Evolutionary conservation across 2,329 filamentous ascomycete genomes (phyloP).

Genomic region (Zymoseptoria brevis): DNA sequence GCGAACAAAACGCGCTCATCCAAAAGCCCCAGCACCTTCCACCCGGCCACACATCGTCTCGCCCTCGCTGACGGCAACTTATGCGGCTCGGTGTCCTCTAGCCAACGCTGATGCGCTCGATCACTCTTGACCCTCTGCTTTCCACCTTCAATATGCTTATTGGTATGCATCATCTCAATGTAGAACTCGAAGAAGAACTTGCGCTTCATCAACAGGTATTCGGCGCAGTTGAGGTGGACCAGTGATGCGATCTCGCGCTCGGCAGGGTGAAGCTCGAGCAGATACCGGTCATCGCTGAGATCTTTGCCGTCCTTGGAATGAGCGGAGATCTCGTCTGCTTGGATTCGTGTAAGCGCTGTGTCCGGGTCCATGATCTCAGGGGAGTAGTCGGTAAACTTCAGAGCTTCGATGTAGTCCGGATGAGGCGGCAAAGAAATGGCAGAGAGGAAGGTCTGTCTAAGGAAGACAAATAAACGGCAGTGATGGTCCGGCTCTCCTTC

Average conservation of each 20-base stretch:
- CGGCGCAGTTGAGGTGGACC: conserved; percentile 11
- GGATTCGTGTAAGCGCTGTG: conserved; percentile 10
- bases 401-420: conserved; percentile 16
- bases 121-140: conserved; percentile 10
- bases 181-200: conserved; percentile 15
- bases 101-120: conserved; percentile 14
- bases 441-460: conserved; percentile 12
- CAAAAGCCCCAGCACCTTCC: conserved; percentile 19
- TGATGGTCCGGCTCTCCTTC: conserved; percentile 3
- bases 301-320: conserved; percentile 1
- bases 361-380: conserved; percentile 12
- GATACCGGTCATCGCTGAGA: conserved; percentile 17
- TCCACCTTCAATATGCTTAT: conserved; percentile 7
- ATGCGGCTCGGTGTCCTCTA: conserved; percentile 12
- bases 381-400: conserved; percentile 16
- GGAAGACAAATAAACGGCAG: conserved; percentile 12
- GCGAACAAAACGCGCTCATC: conserved; percentile 17
- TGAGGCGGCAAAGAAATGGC: conserved; percentile 14
- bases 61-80: conserved; percentile 5
- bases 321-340: conserved; percentile 1
- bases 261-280: conserved; percentile 9
- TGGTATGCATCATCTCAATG: conserved; percentile 3
- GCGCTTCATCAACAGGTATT: conserved; percentile 22
- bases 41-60: conserved; percentile 16
- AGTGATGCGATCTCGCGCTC: conserved; percentile 15